Evolutionary conservation across 139 green algal species (phyloP), one percentile per base, ranked within the genome.

Genomic region (Coccomyxa sp.): DNA sequence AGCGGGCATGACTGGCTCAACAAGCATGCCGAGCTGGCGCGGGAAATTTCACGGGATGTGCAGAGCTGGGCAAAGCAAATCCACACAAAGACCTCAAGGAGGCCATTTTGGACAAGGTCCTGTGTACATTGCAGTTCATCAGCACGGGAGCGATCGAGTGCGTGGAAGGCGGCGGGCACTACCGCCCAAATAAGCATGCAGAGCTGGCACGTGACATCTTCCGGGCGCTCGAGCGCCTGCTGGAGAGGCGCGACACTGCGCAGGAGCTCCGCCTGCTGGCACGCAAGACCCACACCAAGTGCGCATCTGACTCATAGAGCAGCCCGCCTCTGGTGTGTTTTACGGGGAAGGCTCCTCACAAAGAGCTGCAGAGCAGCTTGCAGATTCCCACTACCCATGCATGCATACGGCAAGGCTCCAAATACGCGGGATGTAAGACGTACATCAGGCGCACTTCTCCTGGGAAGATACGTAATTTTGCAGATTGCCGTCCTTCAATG

Each of bases 141-240:
- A 92, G 84, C 84, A 95, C 88, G 6, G 96, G 96, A 16, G 91
- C 93, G 16, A 91, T 99, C 39, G 31, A 78, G 7, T 99, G 96
- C 80, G 93, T 92, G 12, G 96, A 99, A 87, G 88, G 88, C 31
- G 96, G 96, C 31, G 89, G 92, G 31, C 96, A 99, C 89, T 88
- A 94, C 84, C 84, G 96, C 7, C 96, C 96, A 68, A 98, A 98
- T 86, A 87, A 90, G 73, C 96, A 99, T 80, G 95, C 96, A 0
- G 87, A 96, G 78, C 78, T 93, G 71, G 82, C 90, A 2, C 82
- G 90, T 58, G 33, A 85, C 39, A 97, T 98, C 68, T 99, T 99
- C 90, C 84, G 91, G 55, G 88, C 85, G 0, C 78, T 96, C 38
- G 93, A 97, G 78, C 94, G 91, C 88, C 87, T 92, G 24, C 85